Conservation (phyloP, 2,329 filamentous ascomycete species). For the Fusarium sp. region DNA sequence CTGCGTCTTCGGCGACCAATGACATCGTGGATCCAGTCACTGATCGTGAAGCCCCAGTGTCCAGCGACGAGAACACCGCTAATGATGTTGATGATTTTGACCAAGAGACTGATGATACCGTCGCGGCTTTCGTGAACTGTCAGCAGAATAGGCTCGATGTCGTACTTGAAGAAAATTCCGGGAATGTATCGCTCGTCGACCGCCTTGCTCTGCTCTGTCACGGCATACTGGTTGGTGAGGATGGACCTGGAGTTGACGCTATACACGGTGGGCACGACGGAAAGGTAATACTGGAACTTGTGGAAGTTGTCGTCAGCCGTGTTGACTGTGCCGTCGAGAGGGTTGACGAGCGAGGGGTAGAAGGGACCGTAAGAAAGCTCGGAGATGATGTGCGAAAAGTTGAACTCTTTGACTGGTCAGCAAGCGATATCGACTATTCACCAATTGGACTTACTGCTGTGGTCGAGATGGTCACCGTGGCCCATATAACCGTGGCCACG, state of each 20-base stretch:
- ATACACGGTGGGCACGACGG: constrained; percentile 94
- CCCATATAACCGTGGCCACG: constrained; percentile 94
- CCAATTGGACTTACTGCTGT: constrained; percentile 70
- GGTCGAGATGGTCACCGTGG: constrained; percentile 81
- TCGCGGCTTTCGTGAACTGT: constrained; percentile 86
- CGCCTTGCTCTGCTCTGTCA: constrained; percentile 84
- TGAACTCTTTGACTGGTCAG: constrained; percentile 74
- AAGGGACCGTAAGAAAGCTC: constrained; percentile 98
- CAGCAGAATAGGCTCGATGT: constrained; percentile 94
- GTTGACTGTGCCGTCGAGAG: constrained; percentile 91
- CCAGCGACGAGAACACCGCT: constrained; percentile 92
- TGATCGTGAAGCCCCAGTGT: constrained; percentile 91
- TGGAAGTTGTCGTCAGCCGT: constrained; percentile 82
- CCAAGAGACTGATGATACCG: constrained; percentile 77
- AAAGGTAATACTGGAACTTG: constrained; percentile 98
- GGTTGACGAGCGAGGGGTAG: constrained; percentile 93
- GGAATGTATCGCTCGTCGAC: constrained; percentile 79
- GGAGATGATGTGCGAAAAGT: constrained; percentile 96
- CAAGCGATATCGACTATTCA: not conserved
- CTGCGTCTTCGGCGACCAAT: constrained; percentile 62
- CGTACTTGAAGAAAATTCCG: constrained; percentile 98
- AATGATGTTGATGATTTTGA: constrained; percentile 90
- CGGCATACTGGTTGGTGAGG: constrained; percentile 97
- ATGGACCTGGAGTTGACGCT: constrained; percentile 76
- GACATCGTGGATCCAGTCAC: constrained; percentile 76